Base-by-base conservation (phyloP, 352 stramenopile genomes). In the Globisporangium nagaii region DNA sequence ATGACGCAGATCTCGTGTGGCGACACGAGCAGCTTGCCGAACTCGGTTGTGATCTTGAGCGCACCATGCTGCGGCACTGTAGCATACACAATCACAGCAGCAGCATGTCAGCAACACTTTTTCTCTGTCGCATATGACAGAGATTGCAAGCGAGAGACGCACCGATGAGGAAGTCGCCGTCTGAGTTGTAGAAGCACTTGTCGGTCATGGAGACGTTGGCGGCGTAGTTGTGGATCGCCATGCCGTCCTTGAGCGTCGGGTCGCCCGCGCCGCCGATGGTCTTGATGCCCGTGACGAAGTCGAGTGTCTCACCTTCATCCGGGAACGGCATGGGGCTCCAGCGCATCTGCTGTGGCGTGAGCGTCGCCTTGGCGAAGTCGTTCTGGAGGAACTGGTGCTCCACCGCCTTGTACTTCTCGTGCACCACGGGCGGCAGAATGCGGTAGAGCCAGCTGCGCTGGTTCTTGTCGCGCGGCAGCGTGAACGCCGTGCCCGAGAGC, bases 401-500 rank as follows among this genome's bases (percentile, higher is more conserved):
- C 27, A 84, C 52, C 3, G 67, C 53, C 53, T 78, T 61, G 66
- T 86, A 89, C 64, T 86, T 77, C 35, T 82, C 71, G 60, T 97
- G 73, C 70, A 91, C 66, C 44, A 94, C 85, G 0, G 78, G 75
- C 15, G 95, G 93, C 53, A 96, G 63, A 39, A 97, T 91, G 43
- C 94, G 83, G 70, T 98, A 98, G 48, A 98, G 62, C 95, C 95
- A 98, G 39, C 76, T 94, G 72, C 79, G 82, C 56, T 95, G 78
- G 70, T 95, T 95, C 49, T 71, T 84, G 60, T 84, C 71, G 22
- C 95, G 84, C 42, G 95, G 93, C 52, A 95, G 60, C 24, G 96
- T 99, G 78, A 99, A 99, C 27, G 95, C 94, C 46, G 95, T 98
- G 40, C 96, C 96, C 19, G 90, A 98, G 30, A 99, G 64, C 67